Evolutionary conservation across 2,329 filamentous ascomycete genomes (phyloP).

Genomic region (Epichloe sibirici): DNA sequence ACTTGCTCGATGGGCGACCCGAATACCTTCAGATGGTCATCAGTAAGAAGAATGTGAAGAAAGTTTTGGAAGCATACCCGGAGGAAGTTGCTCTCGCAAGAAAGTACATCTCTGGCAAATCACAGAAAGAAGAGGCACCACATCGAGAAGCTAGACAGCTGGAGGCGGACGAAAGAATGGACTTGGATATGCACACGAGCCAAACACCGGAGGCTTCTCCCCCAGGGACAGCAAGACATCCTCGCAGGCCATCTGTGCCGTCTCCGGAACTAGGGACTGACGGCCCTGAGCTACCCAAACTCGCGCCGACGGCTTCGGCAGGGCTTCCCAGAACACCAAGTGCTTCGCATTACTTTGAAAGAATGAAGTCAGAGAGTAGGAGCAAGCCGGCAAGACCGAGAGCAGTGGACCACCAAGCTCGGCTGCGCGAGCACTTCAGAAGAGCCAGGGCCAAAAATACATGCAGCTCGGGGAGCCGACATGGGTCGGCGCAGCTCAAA

Average conservation of each 20-base stretch:
- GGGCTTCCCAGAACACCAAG: constrained; percentile 8
- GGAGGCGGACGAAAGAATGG: neutral
- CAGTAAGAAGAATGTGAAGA: constrained; percentile 21
- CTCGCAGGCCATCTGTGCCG: neutral
- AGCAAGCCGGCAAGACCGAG: constrained; percentile 4
- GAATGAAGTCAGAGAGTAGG: constrained; percentile 8
- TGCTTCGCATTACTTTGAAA: constrained; percentile 14
- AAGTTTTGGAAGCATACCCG: constrained; percentile 22
- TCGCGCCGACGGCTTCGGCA: constrained; percentile 8
- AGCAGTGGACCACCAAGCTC: constrained; percentile 13
- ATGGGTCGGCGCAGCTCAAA: neutral
- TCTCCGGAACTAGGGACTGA: constrained; percentile 11
- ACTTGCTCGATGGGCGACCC: constrained; percentile 15
- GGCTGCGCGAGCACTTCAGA: constrained; percentile 17
- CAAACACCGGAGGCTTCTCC: neutral
- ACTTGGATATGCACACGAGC: constrained; percentile 1
- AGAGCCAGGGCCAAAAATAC: constrained; percentile 10
- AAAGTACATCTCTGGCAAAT: neutral
- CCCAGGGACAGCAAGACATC: neutral
- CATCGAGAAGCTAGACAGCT: neutral
- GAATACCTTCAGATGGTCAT: constrained; percentile 22
- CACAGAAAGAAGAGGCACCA: neutral
- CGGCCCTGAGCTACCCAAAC: constrained; percentile 10
- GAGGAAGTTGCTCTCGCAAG: constrained; percentile 16
- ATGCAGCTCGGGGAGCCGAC: constrained; percentile 6